Evolutionary conservation across 257 asterid genomes (phyloP).

Genomic region (Salvia miltiorrhiza): DNA sequence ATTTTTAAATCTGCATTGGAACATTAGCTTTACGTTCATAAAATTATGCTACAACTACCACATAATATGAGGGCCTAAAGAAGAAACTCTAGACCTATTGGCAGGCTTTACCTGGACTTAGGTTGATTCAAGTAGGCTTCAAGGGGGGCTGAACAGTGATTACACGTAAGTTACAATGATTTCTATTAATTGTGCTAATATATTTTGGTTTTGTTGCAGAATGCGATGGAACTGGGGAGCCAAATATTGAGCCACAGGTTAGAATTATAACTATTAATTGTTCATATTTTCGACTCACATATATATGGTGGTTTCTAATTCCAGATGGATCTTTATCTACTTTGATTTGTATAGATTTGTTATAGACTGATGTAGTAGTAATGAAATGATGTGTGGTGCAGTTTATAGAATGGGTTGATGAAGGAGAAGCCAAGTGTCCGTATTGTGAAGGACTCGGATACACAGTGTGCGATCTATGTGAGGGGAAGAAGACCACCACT

Average conservation of each 20-base stretch:
- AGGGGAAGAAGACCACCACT: conserved; percentile 28
- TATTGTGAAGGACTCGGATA: conserved; percentile 82
- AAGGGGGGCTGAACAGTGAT: no score
- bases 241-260: conserved; percentile 91
- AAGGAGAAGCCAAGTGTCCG: conserved; percentile 67
- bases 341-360: neutral
- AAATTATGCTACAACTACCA: neutral
- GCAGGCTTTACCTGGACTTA: neutral
- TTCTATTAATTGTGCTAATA: neutral
- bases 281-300: neutral
- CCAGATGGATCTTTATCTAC: neutral
- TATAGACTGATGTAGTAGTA: neutral
- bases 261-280: conserved; percentile 1
- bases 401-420: conserved; percentile 94
- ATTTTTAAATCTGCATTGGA: neutral
- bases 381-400: conserved; percentile 33
- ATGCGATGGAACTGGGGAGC: conserved; percentile 98
- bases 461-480: conserved; percentile 62
- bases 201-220: conserved; percentile 44
- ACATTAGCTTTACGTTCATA: neutral
- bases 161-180: no score
- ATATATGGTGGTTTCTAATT: neutral
- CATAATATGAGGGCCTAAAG: neutral
- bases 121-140: neutral
- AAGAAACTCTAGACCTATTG: no score